Evolutionary conservation across 805 yeast genomes (phyloP), one percentile per base, ranked within the genome.

Genomic region (Aciculoconidium aculeatum): DNA sequence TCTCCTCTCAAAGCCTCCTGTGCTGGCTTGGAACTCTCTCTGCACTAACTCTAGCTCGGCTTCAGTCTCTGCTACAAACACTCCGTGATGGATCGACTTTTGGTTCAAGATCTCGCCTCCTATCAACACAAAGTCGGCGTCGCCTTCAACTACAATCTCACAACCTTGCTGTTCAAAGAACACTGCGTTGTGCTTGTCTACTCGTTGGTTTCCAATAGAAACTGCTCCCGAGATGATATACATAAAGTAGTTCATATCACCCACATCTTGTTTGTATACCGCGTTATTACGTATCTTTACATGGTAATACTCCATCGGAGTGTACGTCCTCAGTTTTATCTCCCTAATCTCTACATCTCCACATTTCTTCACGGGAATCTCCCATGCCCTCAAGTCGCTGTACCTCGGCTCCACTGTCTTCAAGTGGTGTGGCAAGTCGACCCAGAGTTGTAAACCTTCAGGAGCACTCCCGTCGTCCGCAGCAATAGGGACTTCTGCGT

Each of bases 401-500:
- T 86, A 86, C 33, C 88, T 61, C 21, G 94, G 94, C 19, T 70
- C 72, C 37, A 69, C 57, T 32, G 76, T 64, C 44, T 81, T 83
- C 49, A 77, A 52, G 3, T 67, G 53, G 24, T 60, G 71, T 13
- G 92, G 95, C 42, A 78, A 67, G 50, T 84, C 94, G 21, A 84
- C 90, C 95, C 95, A 86, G 30, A 86, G 61, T 55, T 86, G 95
- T 64, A 85, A 61, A 37, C 94, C 94, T 31, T 62, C 67, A 17
- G 60, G 56, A 13, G 60, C 56, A 12, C 70, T 55, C 1, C 78
- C 74, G 17, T 36, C 37, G 11, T 61, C 63, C 37, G 59, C 56
- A 21, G 65, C 61, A 20, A 77, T 77, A 7, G 95, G 95, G 75
- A 85, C 84, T 49, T 86, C 95, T 3, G 86, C 72, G 52, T 85